Evolutionary conservation across 768 basidiomycete genomes (phyloP).

Genomic region (Suillus alpinus): DNA sequence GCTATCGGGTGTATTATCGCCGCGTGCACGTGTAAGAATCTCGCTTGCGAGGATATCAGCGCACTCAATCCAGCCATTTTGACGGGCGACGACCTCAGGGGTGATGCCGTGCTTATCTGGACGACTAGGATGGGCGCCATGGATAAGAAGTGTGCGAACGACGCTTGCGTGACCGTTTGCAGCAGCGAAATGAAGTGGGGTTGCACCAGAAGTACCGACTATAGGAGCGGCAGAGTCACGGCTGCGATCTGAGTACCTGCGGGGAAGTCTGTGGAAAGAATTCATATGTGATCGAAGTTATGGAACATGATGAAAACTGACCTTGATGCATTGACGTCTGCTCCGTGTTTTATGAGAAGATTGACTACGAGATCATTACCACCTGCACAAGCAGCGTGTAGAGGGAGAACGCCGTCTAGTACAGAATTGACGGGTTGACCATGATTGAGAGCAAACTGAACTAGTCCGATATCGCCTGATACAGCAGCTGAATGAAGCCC

Average conservation of each 20-base stretch:
- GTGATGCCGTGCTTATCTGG: slow-evolving; percentile 91
- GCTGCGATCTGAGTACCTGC: slow-evolving; percentile 70
- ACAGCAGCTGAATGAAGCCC: slow-evolving; percentile 76
- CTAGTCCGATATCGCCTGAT: slow-evolving; percentile 88
- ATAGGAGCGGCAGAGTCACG: slow-evolving; percentile 67
- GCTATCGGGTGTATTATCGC: slow-evolving; percentile 27
- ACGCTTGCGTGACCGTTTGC: slow-evolving; percentile 87
- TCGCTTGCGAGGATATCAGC: slow-evolving; percentile 70
- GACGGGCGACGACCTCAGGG: slow-evolving; percentile 77
- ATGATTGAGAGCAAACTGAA: slow-evolving; percentile 87
- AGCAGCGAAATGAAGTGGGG: slow-evolving; percentile 95
- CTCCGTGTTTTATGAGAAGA: slow-evolving; percentile 87
- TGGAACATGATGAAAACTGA: slow-evolving; percentile 29
- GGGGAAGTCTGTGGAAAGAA: slow-evolving; percentile 51
- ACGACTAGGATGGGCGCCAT: slow-evolving; percentile 78
- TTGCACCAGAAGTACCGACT: slow-evolving; percentile 83
- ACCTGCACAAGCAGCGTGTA: slow-evolving; percentile 92
- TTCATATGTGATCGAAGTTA: slow-evolving; percentile 3
- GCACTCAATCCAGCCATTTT: slow-evolving; percentile 78
- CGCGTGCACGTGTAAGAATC: slow-evolving; percentile 55
- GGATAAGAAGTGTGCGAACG: slow-evolving; percentile 75
- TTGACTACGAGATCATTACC: slow-evolving; percentile 87
- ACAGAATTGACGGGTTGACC: slow-evolving; percentile 97
- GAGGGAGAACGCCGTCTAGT: slow-evolving; percentile 92
- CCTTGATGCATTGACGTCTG: slow-evolving; percentile 98